phyloP scores from a whole-genome alignment of 257 asterid species.

The Przewalskia tangutica region DNA sequence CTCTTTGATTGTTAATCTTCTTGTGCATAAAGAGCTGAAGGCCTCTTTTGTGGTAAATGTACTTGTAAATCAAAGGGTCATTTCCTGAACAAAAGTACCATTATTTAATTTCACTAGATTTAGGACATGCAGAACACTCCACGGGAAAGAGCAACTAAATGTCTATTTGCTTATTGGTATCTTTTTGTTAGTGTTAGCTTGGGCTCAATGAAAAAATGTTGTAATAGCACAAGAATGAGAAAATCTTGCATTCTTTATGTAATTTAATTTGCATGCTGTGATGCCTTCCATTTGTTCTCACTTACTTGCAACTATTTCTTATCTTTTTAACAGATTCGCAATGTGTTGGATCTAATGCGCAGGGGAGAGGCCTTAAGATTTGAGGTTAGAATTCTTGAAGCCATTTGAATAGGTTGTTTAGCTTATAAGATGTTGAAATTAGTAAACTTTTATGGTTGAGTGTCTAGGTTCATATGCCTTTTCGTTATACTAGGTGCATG shows the following conservation, averaged over 20 bases:
- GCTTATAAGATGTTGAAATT: neutral
- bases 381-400: slow-evolving; percentile 51
- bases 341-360: slow-evolving; percentile 86
- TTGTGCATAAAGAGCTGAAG: neutral
- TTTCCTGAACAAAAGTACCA: neutral
- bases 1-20: neutral
- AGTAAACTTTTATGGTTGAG: neutral
- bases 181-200: neutral
- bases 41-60: neutral
- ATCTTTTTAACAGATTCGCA: slow-evolving; percentile 64
- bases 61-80: neutral
- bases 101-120: neutral
- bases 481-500: neutral
- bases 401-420: neutral
- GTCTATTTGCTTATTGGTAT: neutral
- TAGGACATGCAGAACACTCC: neutral
- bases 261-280: neutral
- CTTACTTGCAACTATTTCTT: neutral
- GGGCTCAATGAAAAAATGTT: neutral
- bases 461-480: neutral
- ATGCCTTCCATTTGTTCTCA: neutral
- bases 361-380: slow-evolving; percentile 79
- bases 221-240: neutral
- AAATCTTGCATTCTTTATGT: neutral
- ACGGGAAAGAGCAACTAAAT: neutral